Evolutionary conservation across 192 early-diverging fungal genomes (phyloP), one percentile per base, ranked within the genome.

Genomic region (Linnemannia hyalina): DNA sequence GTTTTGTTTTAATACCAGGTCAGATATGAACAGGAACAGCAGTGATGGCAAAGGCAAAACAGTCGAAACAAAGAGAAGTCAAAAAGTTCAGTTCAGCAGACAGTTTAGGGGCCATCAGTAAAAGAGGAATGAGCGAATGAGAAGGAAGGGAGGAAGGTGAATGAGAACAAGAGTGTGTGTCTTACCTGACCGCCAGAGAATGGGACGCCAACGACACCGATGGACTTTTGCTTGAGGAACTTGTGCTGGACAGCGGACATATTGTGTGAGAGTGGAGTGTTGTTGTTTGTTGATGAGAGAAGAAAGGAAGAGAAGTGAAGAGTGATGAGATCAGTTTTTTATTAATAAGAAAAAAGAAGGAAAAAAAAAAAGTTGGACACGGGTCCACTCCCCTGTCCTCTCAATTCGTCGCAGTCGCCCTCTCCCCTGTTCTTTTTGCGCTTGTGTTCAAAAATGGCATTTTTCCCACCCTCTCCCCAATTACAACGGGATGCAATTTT

Each of bases 201-300:
- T 40, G 93, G 93, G 54, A 94, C 95, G 35, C 94, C 94, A 52
- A 95, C 89, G 73, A 96, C 81, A 38, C 94, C 94, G 49, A 95
- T 94, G n/a, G 91, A 94, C 65, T 92, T 88, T 76, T 81, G 40
- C 89, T 90, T 90, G 52, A 96, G 82, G 81, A 93, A 95, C 90
- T 93, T 92, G 83, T 85, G 44, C 26, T 57, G 68, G 74, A 75
- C 78, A 85, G 83, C 10, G 60, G 60, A 80, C 73, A 77, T 80
- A 20, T 49, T 71, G 52, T 44, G 42, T 40, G n/a, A 52, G 55
- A 47, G 54, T 49, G 75, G 75, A 82, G 74, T 68, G 40, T 55
- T 63, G 60, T 44, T 44, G 70, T 26, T 29, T 22, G 41, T 63
- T 40, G 22, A 69, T 42, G 36, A 49, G 23, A 42, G 29, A 57